phyloP scores from a whole-genome alignment of 306 rosid genomes.

The Prunus armeniaca region DNA sequence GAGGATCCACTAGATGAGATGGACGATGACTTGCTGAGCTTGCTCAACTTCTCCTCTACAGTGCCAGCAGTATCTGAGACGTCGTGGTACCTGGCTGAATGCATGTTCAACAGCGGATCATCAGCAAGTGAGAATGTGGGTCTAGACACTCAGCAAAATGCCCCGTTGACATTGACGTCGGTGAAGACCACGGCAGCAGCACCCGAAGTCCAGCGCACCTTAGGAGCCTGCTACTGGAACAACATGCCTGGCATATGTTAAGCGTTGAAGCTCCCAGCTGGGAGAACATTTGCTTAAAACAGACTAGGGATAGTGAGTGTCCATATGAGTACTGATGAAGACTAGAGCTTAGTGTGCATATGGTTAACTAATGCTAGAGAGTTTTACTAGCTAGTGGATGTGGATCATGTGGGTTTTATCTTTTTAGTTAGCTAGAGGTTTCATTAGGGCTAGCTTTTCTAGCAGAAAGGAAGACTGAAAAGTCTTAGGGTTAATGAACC shows the following conservation, averaged over 20 bases:
- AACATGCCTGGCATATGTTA: conserved; percentile 55
- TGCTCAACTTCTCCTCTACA: conserved; percentile 51
- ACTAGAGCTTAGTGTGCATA: conserved; percentile 17
- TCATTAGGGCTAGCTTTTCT: conserved; percentile 12
- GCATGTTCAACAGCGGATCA: background rate
- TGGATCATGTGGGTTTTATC: background rate
- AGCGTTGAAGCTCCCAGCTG: background rate
- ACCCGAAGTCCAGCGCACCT: conserved; percentile 3
- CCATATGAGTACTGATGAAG: conserved; percentile 1
- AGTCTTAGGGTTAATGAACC: conserved; percentile 7
- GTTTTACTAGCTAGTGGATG: background rate
- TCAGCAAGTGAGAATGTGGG: conserved; percentile 7
- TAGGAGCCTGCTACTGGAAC: conserved; percentile 41
- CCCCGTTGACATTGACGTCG: background rate
- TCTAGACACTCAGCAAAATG: conserved; percentile 20
- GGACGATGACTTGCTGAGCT: conserved; percentile 71
- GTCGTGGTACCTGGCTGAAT: conserved; percentile 42
- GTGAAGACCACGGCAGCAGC: background rate
- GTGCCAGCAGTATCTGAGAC: conserved; percentile 37
- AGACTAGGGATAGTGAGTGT: background rate
- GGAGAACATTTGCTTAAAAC: background rate
- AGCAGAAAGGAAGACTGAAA: conserved; percentile 2
- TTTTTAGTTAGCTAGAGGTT: conserved; percentile 7
- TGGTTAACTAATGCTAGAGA: conserved; percentile 4
- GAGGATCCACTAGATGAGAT: conserved; percentile 41